phyloP scores from a whole-genome alignment of 371 early-diverging fungal species.

The Syncephalastrum monosporum region DNA sequence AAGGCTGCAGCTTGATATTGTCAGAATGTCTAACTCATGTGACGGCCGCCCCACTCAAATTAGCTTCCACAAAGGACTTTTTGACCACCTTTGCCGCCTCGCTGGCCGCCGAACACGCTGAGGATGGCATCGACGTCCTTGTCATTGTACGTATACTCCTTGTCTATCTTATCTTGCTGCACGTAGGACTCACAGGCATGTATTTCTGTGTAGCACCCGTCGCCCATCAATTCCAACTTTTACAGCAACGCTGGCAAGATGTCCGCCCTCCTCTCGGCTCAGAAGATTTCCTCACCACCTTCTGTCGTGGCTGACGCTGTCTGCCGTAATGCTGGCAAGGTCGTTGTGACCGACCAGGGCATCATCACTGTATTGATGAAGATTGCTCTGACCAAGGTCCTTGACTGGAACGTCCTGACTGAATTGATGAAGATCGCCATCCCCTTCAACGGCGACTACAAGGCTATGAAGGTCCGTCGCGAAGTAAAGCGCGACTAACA shows the following conservation, averaged over 20 bases:
- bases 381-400: slow-evolving; percentile 38
- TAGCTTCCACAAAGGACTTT: slow-evolving; percentile 58
- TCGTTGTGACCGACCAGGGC: slow-evolving; percentile 60
- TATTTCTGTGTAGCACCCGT: slow-evolving; percentile 45
- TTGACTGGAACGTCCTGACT: slow-evolving; percentile 54
- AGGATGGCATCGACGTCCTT: slow-evolving; percentile 58
- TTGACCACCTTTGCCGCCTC: slow-evolving; percentile 61
- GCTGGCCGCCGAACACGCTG: slow-evolving; percentile 54
- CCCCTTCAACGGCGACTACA: slow-evolving; percentile 52
- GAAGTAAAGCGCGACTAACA: slow-evolving; percentile 18
- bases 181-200: neutral
- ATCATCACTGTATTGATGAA: slow-evolving; percentile 54
- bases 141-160: slow-evolving; percentile 43
- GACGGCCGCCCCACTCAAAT: neutral
- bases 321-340: slow-evolving; percentile 56
- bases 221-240: slow-evolving; percentile 61
- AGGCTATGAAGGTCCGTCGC: slow-evolving; percentile 48
- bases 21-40: neutral
- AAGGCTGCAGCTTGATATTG: neutral
- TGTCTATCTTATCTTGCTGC: neutral
- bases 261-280: slow-evolving; percentile 46
- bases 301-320: slow-evolving; percentile 57
- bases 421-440: slow-evolving; percentile 51
- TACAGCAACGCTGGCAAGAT: slow-evolving; percentile 58
- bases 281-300: slow-evolving; percentile 50